Evolutionary conservation across 106 monocot genomes (phyloP), one percentile per base, ranked within the genome.

Genomic region (Apostasia shenzhenica): DNA sequence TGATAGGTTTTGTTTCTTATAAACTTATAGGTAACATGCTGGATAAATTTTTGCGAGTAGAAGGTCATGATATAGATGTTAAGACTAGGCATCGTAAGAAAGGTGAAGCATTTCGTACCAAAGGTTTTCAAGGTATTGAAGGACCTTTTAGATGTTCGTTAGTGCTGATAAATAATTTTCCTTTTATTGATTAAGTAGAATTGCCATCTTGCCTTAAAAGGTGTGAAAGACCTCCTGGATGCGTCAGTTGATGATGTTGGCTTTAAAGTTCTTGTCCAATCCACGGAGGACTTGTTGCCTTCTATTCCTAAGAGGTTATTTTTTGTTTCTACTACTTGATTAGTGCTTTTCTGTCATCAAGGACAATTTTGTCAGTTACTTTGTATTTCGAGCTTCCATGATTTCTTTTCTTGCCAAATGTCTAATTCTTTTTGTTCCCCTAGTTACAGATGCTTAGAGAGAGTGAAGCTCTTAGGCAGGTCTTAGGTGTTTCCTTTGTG

Each of bases 1-100:
- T 87, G 59, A 82, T 87, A 60, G 79, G 89, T 67, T 61, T 92
- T 66, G 55, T 89, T 72, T 76, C 89, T 10, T 64, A 83, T 66
- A 67, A 69, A 61, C 48, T 92, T 41, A 80, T 92, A 50, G 81
- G 76, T 13, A 46, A 12, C 54, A 53, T 89, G 51, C 59, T 95
- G 58, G 78, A 92, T 53, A 78, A 75, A 41, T 75, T 79, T 63
- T 45, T 82, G 45, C 72, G 55, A 6, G 48, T 50, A 45, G 77
- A 92, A 59, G 82, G 75, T 37, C 63, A 10, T 56, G 68, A 79
- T 12, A 59, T 48, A 41, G 75, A 75, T 78, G 77, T 14, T 12
- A 47, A 49, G 54, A 62, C 77, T 51, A 71, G 59, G 55, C 45
- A 39, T 56, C 80, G 72, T 80, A 81, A 82, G 65, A 70, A 59